These are phyloP conservation scores for Aspergillus unguis DNA, from an alignment of 2,329 filamentous ascomycete genomes.

Conservation along the genomic window DNA sequence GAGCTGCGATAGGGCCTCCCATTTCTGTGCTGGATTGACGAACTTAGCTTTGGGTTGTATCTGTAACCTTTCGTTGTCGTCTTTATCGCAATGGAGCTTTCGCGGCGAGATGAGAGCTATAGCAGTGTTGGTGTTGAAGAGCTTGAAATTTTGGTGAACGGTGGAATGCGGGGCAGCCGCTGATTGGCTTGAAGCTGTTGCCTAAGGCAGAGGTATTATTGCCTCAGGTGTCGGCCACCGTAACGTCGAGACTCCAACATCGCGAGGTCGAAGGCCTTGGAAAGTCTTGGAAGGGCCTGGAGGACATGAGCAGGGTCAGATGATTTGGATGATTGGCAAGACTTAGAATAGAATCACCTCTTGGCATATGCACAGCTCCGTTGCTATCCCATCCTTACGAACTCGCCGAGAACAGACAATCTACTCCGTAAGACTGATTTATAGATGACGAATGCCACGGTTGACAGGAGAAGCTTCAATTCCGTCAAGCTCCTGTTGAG, in stretches of 20 bases:
- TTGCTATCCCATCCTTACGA: neutral
- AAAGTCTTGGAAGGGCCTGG: neutral
- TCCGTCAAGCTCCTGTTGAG: neutral
- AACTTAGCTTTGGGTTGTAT: too few species aligned
- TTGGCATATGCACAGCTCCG: neutral
- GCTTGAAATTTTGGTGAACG: constrained; percentile 5
- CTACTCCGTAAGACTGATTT: neutral
- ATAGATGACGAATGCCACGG: neutral
- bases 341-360: neutral
- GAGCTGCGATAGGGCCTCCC: constrained; percentile 34
- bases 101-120: neutral
- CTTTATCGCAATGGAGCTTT: neutral
- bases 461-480: neutral
- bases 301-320: neutral
- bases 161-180: constrained; percentile 11
- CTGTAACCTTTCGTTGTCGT: too few species aligned
- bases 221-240: neutral
- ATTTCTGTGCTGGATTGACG: constrained; percentile 18
- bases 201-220: neutral
- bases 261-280: neutral
- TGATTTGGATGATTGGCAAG: neutral
- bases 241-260: too few species aligned
- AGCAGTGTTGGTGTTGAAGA: constrained; percentile 10
- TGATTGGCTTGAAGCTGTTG: constrained; percentile 14
- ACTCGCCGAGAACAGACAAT: neutral